These are phyloP conservation scores for Hibiscus trionum DNA, from an alignment of 345 rosid genomes.

Conservation along the genomic window DNA sequence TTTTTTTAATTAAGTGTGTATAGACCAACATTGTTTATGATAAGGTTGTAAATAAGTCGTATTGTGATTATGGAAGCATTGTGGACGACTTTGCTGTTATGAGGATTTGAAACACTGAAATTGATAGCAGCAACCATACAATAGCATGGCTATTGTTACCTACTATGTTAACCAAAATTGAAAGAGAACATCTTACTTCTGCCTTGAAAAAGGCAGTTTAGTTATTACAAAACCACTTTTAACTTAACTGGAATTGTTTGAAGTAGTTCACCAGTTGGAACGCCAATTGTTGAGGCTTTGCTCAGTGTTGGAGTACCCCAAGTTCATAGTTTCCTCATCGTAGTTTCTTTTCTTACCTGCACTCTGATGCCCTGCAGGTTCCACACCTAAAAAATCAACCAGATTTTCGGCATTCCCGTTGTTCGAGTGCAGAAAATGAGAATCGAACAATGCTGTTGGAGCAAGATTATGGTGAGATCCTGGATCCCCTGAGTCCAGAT, in stretches of 20 bases:
- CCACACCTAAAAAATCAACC: slow-evolving; percentile 44
- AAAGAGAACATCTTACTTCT: neutral
- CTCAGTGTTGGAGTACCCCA: slow-evolving; percentile 17
- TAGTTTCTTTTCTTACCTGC: neutral
- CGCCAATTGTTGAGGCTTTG: slow-evolving; percentile 25
- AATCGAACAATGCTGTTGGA: slow-evolving; percentile 14
- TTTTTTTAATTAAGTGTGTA: too few species aligned
- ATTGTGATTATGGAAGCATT: neutral
- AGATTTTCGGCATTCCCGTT: slow-evolving; percentile 5
- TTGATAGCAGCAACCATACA: too few species aligned
- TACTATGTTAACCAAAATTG: neutral
- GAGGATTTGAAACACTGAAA: neutral
- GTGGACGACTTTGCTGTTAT: neutral
- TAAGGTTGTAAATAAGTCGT: too few species aligned
- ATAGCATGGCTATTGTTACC: neutral
- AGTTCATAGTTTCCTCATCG: too few species aligned
- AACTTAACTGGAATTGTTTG: neutral
- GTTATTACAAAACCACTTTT: neutral
- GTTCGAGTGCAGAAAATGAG: slow-evolving; percentile 13
- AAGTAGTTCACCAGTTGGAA: slow-evolving; percentile 22
- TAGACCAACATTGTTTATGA: too few species aligned
- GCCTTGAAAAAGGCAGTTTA: neutral
- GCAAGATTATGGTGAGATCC: slow-evolving; percentile 7
- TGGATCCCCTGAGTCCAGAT: slow-evolving; percentile 16
- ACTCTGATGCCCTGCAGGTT: slow-evolving; percentile 24